Evolutionary conservation across 371 early-diverging fungal genomes (phyloP).

Genomic region (Haplosporangium sp.): DNA sequence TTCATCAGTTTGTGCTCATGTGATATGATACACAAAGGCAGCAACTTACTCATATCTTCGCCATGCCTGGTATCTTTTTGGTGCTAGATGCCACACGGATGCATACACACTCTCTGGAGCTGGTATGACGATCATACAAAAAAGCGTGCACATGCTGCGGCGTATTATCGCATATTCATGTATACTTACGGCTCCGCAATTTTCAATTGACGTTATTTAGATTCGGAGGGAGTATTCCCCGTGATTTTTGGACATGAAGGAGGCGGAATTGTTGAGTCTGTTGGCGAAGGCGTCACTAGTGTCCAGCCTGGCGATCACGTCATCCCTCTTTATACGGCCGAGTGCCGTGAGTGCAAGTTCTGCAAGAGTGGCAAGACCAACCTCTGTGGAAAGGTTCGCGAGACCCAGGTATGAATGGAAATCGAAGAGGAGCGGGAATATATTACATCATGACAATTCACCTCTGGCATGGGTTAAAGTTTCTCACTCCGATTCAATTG

Average conservation of each 20-base stretch:
- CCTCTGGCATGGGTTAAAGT: neutral
- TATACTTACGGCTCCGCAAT: neutral
- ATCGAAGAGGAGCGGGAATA: neutral
- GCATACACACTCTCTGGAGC: conserved; percentile 92
- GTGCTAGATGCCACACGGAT: conserved; percentile 88
- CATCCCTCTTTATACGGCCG: conserved; percentile 93
- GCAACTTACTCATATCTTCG: neutral
- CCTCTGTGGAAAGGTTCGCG: conserved; percentile 90
- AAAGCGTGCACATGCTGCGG: neutral
- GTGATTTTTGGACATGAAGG: conserved; percentile 97
- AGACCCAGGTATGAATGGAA: conserved; percentile 76
- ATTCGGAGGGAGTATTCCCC: conserved; percentile 92
- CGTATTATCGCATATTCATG: neutral
- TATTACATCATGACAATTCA: too few relatives aligned
- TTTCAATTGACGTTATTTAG: conserved; percentile 46
- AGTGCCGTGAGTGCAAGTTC: conserved; percentile 95
- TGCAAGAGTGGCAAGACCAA: conserved; percentile 97
- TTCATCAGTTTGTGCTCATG: too few relatives aligned
- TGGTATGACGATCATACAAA: conserved; percentile 57
- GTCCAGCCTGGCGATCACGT: conserved; percentile 94
- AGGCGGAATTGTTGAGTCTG: conserved; percentile 94
- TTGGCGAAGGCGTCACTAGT: conserved; percentile 96
- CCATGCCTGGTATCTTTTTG: neutral
- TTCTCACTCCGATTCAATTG: neutral
- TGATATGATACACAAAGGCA: too few relatives aligned